These are phyloP conservation scores for Adansonia gregorii DNA, from an alignment of 441 rosid genomes.

Conservation along the genomic window DNA sequence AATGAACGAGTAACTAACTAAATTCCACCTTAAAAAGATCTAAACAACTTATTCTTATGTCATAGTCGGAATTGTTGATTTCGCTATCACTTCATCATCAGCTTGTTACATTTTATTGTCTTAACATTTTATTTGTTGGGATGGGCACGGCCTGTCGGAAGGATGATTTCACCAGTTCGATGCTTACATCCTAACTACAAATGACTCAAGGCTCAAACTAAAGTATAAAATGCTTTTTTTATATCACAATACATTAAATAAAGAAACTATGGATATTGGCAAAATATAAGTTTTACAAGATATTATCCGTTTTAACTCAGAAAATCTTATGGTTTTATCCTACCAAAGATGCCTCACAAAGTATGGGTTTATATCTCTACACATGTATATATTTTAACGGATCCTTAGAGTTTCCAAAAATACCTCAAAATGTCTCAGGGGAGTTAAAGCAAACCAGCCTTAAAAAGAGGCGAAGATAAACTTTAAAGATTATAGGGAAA, in stretches of 20 bases:
- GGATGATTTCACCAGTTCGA: constrained; percentile 22
- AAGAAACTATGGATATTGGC: neutral
- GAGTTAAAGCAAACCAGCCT: neutral
- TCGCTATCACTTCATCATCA: constrained; percentile 25
- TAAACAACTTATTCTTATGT: neutral
- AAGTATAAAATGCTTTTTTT: constrained; percentile 20
- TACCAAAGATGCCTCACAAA: neutral
- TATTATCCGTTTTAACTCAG: no score
- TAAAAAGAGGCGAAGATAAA: neutral
- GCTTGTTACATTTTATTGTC: neutral
- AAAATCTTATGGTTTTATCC: no score
- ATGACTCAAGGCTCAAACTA: constrained; percentile 25
- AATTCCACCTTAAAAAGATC: constrained; percentile 11
- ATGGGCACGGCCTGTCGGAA: constrained; percentile 25
- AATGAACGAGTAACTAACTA: constrained; percentile 26
- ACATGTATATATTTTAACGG: no score
- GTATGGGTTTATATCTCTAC: neutral
- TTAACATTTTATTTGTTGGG: neutral
- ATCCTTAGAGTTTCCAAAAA: no score
- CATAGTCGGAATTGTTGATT: constrained; percentile 32
- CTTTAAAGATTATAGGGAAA: neutral
- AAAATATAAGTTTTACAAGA: neutral
- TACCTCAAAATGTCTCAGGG: neutral
- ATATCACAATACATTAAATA: constrained; percentile 6
- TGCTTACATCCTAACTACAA: constrained; percentile 38